Evolutionary conservation across 2,329 filamentous ascomycete species (phyloP).

Genomic region (Pseudocercospora musae): DNA sequence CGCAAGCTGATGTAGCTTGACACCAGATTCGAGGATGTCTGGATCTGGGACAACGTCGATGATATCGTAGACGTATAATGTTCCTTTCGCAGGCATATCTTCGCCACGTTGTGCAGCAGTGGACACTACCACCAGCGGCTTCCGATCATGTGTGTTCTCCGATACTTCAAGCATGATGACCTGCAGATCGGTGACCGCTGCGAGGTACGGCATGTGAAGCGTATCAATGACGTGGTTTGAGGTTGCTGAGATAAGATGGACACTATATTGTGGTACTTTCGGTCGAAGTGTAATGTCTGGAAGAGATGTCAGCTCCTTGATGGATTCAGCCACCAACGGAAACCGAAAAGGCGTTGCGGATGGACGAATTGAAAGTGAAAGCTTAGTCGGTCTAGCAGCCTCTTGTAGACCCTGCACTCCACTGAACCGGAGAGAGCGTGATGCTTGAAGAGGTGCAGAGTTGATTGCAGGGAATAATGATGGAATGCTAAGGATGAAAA

Average conservation of each 20-base stretch:
- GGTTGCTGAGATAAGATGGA: constrained; percentile 75
- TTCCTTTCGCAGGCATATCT: constrained; percentile 79
- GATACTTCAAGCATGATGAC: constrained; percentile 84
- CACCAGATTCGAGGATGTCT: constrained; percentile 77
- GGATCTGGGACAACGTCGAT: constrained; percentile 89
- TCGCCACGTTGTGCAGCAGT: constrained; percentile 85
- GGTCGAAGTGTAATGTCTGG: constrained; percentile 59
- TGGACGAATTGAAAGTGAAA: constrained; percentile 1
- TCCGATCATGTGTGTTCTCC: constrained; percentile 83
- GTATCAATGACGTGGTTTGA: constrained; percentile 78
- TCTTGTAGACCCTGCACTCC: constrained; percentile 7
- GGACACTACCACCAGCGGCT: constrained; percentile 77
- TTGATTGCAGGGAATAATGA: not conserved
- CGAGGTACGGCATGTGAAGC: constrained; percentile 67
- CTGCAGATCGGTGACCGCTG: constrained; percentile 77
- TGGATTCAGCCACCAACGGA: constrained; percentile 5
- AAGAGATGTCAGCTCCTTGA: not conserved
- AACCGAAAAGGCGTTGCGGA: constrained; percentile 2
- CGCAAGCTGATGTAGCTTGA: constrained; percentile 78
- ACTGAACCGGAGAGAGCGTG: constrained; percentile 15
- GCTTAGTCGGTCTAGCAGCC: constrained; percentile 1
- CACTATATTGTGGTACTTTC: constrained; percentile 63
- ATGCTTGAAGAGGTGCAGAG: constrained; percentile 7
- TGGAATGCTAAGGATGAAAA: constrained; percentile 26
- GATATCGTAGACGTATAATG: constrained; percentile 86